Evolutionary conservation across 805 yeast species (phyloP), one percentile per base, ranked within the genome.

Genomic region (Zygoascus biomembranicola): DNA sequence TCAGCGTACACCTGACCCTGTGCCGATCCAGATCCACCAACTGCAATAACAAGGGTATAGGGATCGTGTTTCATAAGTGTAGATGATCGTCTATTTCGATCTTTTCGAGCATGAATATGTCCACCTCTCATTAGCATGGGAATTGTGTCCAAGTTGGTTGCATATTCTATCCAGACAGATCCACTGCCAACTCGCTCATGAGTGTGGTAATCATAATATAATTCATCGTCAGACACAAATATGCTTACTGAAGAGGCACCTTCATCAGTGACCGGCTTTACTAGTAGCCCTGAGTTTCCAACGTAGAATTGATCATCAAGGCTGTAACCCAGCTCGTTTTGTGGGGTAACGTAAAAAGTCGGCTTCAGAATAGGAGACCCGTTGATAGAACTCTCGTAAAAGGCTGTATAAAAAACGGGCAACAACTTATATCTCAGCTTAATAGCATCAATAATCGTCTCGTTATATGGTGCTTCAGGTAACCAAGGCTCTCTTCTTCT

Each of bases 401-500:
- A 92, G 11, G 80, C 78, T 1, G 95, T 90, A 67, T 94, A 94
- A 49, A 88, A 69, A 5, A 84, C 74, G 0, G 98, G 96, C 49
- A 92, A 72, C 50, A 94, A 71, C 18, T 77, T 69, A 68, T 94
- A 94, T 55, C 99, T 77, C 59, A 87, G 73, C 52, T 72, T 74
- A 8, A 94, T 76, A 0, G 95, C 84, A 47, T 86, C 84, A 55
- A 85, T 77, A 54, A 90, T 84, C 20, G 77, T 66, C 0, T 79
- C 69, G 8, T 84, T 80, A 59, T 80, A 81, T 2, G 92, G 90
- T 32, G 84, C 95, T 8, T 87, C 86, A 1, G 85, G 75, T 47
- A 92, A 67, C 84, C 89, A 92, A 1, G 99, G 99, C 67, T 94
- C 99, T 57, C 97, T 79, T 69, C 98, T 81, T 63, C 85, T 77